Base-by-base conservation (phyloP, 2,329 filamentous ascomycete species). In the Neurospora sp. region DNA sequence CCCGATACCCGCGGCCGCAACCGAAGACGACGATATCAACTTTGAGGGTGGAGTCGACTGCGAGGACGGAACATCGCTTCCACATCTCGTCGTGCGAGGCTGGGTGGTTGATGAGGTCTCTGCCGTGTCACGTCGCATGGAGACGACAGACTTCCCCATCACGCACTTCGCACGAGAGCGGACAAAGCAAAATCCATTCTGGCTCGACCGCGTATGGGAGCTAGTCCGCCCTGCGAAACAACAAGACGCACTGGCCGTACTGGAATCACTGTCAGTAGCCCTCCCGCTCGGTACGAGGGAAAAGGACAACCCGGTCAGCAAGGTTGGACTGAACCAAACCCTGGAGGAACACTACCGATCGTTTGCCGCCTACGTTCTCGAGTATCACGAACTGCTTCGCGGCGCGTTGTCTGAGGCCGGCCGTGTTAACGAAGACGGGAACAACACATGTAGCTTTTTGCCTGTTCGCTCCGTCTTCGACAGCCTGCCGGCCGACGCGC, bases 131-230 rank as follows among this genome's bases (percentile, higher is more conserved):
- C 67, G 33, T 6, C 70, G 71, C 40, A 72, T 72, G 71, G 71
- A 72, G 69, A 72, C 71, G 66, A 71, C 70, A 11, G 71, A 72
- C 65, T 72, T 72, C 38, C 71, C 71, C 17, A 70, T 72, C 23
- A 72, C 70, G 1, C 19, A 70, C 43, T 28, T 72, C 19, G 41
- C 36, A 23, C 70, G 71, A 36, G 71, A 72, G 41, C 38, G 62
- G n/a, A 67, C 70, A 39, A 72, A 72, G 37, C 39, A 69, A 38
- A 68, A 72, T 40, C 71, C 71, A 12, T 72, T 72, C 28, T 72
- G 71, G 71, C 69, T 72, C n/a, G 70, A 72, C 46, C 65, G 67
- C 17, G 46, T 70, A 15, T 72, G 71, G 71, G 66, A 67, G 39
- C 6, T 72, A 28, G 70, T 70, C 2, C 70, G 67, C 40, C 65